Base-by-base conservation (phyloP, 148 eudicot species). In the Pouteria glomerata region DNA sequence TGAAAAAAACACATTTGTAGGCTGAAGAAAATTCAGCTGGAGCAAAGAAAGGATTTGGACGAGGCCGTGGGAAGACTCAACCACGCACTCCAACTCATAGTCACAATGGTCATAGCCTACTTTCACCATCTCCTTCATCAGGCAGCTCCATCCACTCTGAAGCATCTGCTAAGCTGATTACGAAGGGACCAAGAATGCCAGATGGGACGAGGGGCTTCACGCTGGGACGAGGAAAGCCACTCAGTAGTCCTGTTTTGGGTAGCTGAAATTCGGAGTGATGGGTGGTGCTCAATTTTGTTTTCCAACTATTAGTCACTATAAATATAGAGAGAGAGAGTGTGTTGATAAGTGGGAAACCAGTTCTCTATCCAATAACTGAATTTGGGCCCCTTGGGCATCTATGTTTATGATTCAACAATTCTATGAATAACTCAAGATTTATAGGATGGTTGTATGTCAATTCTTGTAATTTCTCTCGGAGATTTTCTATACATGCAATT, bases 191-290 rank as follows among this genome's bases (percentile, higher is more conserved):
- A 0, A 79, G 95, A 78, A 93, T 90, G 97, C 97, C 98, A 26
- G 98, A 93, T 71, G 98, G 98, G 35, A 90, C 97, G 0, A 71
- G 87, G 72, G 98, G 98, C 15, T 93, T 93, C 78, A 86, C 94
- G 21, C 83, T 93, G 94, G 98, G 98, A 44, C 77, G 98, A 56
- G 97, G 97, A 30, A 91, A 89, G 87, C 97, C 87, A 0, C 63
- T 86, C 24, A 77, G 57, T 37, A 50, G 76, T 45, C 72, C 80
- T 26, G 41, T 73, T 57, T 42, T 78, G 68, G 33, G 69, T 8
- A 53, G 50, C 56, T 10, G 71, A 21, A 19, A 26, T 19, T 42
- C 31, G 55, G 77, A 65, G 73, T 73, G 53, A 51, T 15, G 21
- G 50, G 61, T 26, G n/a, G 23, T 7, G 34, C 50, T 50, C 59